Percentiles rank a stretch among this genome's conserved stretches.
These are phyloP conservation scores for Diversispora eburnea DNA, from an alignment of 192 early-diverging fungal species.

Conservation along the genomic window DNA sequence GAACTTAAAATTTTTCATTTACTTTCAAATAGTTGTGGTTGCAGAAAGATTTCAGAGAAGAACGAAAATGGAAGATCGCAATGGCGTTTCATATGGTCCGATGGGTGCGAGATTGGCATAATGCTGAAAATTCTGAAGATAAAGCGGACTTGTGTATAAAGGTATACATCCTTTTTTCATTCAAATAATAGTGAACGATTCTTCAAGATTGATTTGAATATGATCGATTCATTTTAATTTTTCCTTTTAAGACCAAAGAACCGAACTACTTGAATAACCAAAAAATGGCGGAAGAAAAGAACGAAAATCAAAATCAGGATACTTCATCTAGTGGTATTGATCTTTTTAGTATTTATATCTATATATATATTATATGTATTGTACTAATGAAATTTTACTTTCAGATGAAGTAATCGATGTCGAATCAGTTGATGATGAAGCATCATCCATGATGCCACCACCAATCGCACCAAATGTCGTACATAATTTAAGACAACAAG, in stretches of 20 bases:
- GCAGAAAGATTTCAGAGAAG: conserved; percentile 76
- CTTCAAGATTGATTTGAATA: neutral
- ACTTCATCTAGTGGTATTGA: neutral
- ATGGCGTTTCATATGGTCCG: conserved; percentile 60
- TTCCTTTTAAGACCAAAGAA: neutral
- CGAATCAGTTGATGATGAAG: conserved; percentile 34
- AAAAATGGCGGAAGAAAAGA: too few relatives aligned
- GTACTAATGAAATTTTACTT: neutral
- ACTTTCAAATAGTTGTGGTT: conserved; percentile 65
- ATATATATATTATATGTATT: neutral
- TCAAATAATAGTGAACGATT: neutral
- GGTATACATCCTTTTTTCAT: conserved; percentile 35
- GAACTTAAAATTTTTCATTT: neutral
- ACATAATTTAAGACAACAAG: conserved; percentile 38
- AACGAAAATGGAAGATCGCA: conserved; percentile 78
- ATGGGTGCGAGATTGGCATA: conserved; percentile 75
- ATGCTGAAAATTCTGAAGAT: conserved; percentile 55
- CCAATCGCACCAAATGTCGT: conserved; percentile 41
- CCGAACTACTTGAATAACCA: too few relatives aligned
- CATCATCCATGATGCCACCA: conserved; percentile 37
- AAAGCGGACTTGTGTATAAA: conserved; percentile 64
- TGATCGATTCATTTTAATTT: neutral
- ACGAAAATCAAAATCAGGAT: neutral
- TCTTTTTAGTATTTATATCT: conserved; percentile 8
- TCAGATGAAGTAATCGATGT: conserved; percentile 11